These are phyloP conservation scores for Camelina sativa DNA, from an alignment of 345 rosid species.

Conservation along the genomic window DNA sequence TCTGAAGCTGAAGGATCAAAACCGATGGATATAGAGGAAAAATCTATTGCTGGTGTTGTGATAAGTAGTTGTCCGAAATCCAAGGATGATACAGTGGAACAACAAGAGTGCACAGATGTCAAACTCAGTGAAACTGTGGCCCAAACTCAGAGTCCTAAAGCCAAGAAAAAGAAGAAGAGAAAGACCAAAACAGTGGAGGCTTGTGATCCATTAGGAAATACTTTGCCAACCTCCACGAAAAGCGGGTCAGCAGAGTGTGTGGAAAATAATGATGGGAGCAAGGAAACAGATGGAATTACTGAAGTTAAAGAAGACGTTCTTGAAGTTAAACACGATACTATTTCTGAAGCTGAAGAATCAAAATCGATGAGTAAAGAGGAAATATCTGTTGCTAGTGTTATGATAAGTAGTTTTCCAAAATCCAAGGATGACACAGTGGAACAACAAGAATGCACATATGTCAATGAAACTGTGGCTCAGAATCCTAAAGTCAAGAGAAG, in stretches of 20 bases:
- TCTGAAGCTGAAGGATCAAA: conserved; percentile 37
- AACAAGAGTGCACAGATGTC: conserved; percentile 17
- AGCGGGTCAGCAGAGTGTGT: conserved; percentile 5
- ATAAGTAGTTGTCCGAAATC: conserved; percentile 10
- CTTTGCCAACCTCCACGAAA: not conserved
- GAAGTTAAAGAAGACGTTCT: conserved; percentile 6
- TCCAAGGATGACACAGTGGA: conserved; percentile 24
- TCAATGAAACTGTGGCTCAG: conserved; percentile 29
- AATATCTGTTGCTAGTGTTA: conserved; percentile 4
- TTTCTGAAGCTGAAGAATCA: conserved; percentile 37
- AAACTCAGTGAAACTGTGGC: conserved; percentile 22
- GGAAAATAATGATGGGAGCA: conserved; percentile 6
- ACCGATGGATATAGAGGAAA: not conserved
- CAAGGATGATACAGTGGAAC: conserved; percentile 21
- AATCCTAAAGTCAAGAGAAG: conserved; percentile 34
- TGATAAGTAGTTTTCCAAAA: conserved; percentile 10
- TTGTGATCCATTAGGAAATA: not conserved
- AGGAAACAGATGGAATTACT: conserved; percentile 15
- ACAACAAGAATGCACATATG: conserved; percentile 18
- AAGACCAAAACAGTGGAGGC: conserved; percentile 30
- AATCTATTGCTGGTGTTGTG: conserved; percentile 10
- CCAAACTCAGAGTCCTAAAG: conserved; percentile 34
- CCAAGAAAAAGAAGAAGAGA: conserved; percentile 39
- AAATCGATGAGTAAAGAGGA: conserved; percentile 1
- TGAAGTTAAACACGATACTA: conserved; percentile 8